A percentile compares a stretch with the other conserved stretches of the same genome.
Evolutionary conservation across 345 rosid genomes (phyloP).

Genomic region (Nephelium lappaceum): DNA sequence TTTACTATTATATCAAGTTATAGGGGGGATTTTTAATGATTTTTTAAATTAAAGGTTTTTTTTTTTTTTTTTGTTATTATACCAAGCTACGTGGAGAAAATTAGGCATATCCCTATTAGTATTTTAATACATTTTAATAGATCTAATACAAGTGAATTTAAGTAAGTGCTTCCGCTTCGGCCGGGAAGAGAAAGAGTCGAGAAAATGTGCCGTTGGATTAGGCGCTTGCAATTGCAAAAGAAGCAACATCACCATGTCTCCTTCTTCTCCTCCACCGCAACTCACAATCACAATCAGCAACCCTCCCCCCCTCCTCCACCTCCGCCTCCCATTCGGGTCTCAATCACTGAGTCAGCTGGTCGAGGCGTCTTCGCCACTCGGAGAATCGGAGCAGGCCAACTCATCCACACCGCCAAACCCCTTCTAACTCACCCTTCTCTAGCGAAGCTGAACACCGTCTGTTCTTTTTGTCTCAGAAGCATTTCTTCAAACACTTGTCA

Average conservation of each 20-base stretch:
- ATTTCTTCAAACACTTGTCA: constrained; percentile 25
- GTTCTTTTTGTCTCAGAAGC: constrained; percentile 71
- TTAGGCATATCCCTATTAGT: too few relatives aligned
- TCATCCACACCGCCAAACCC: constrained; percentile 84
- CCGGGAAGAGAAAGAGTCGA: too few relatives aligned
- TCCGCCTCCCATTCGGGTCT: constrained; percentile 66
- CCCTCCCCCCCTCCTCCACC: constrained; percentile 27
- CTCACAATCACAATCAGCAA: constrained; percentile 17
- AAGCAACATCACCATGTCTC: neutral
- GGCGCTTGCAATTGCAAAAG: constrained; percentile 29
- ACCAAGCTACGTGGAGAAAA: too few relatives aligned
- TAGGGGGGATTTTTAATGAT: too few relatives aligned
- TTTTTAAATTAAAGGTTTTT: too few relatives aligned
- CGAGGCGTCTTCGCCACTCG: constrained; percentile 87
- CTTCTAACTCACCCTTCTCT: constrained; percentile 60
- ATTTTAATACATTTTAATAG: too few relatives aligned
- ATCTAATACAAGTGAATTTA: too few relatives aligned
- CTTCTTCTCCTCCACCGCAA: constrained; percentile 29
- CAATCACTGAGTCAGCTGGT: constrained; percentile 73
- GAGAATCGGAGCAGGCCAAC: constrained; percentile 67
- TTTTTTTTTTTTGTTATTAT: too few relatives aligned
- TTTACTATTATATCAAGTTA: too few relatives aligned
- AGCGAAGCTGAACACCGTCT: constrained; percentile 42
- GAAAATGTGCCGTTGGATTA: constrained; percentile 38
- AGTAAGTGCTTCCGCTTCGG: too few relatives aligned